Evolutionary conservation across 2,329 filamentous ascomycete species (phyloP).

Genomic region (Pestalotiopsis sp.): DNA sequence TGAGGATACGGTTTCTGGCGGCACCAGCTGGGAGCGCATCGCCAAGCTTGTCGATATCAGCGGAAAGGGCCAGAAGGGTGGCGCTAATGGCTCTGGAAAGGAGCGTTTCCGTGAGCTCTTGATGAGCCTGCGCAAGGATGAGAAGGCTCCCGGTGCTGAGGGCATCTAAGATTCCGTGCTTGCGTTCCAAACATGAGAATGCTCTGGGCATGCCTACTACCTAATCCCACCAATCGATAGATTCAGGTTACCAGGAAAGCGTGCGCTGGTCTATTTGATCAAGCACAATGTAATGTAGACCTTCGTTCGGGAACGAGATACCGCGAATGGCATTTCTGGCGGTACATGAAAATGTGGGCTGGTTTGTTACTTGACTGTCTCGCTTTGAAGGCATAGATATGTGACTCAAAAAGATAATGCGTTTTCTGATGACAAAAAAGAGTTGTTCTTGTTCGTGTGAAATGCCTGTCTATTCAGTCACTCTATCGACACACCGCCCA

Average conservation of each 20-base stretch:
- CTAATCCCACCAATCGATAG: not conserved
- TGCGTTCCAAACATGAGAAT: constrained; percentile 20
- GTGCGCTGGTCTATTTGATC: not conserved
- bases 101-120: constrained; percentile 93
- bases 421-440: constrained; percentile 2
- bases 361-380: not conserved
- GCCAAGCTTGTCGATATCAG: constrained; percentile 97
- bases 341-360: constrained; percentile 9
- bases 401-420: not conserved
- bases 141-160: constrained; percentile 74
- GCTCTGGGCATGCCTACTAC: not conserved
- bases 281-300: constrained; percentile 18
- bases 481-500: constrained; percentile 18
- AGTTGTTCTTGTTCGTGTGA: constrained; percentile 15
- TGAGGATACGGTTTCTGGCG: constrained; percentile 91
- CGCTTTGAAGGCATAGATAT: not conserved
- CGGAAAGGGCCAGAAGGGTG: constrained; percentile 86
- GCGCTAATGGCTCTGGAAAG: constrained; percentile 89
- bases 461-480: constrained; percentile 17
- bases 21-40: constrained; percentile 98
- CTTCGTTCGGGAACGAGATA: constrained; percentile 6
- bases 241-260: not conserved
- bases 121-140: constrained; percentile 86
- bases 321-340: constrained; percentile 16
- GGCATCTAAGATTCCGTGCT: constrained; percentile 51